Percentiles rank a stretch among this genome's conserved stretches.
Evolutionary conservation across 805 yeast genomes (phyloP).

Genomic region (Wickerhamomyces silvicola): DNA sequence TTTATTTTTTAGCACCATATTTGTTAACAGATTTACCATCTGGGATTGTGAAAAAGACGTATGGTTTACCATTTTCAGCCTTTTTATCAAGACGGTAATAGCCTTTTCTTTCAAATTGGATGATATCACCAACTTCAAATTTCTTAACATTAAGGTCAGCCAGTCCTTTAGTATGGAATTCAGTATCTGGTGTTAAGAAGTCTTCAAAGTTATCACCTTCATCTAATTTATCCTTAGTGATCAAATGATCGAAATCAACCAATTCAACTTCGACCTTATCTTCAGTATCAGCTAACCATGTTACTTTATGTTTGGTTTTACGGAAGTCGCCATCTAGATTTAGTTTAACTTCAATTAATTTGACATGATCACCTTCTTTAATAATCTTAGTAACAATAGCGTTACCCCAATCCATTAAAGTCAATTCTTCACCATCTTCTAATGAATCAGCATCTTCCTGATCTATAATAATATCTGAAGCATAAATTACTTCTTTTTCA

Average conservation of each 20-base stretch:
- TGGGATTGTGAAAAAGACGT: slow-evolving; percentile 86
- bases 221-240: slow-evolving; percentile 90
- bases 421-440: slow-evolving; percentile 82
- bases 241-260: slow-evolving; percentile 89
- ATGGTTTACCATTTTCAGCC: slow-evolving; percentile 52
- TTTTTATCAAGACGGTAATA: slow-evolving; percentile 75
- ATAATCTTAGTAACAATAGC: slow-evolving; percentile 66
- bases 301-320: slow-evolving; percentile 89
- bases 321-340: slow-evolving; percentile 95
- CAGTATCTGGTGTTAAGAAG: slow-evolving; percentile 81
- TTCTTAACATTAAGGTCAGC: slow-evolving; percentile 76
- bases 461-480: slow-evolving; percentile 64
- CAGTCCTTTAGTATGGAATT: slow-evolving; percentile 68
- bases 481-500: slow-evolving; percentile 65
- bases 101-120: slow-evolving; percentile 97
- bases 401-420: slow-evolving; percentile 99
- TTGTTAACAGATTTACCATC: slow-evolving; percentile 83
- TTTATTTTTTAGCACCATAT: slow-evolving; percentile 61
- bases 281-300: slow-evolving; percentile 85
- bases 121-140: slow-evolving; percentile 78
- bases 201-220: slow-evolving; percentile 93
- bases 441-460: slow-evolving; percentile 77
- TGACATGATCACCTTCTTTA: slow-evolving; percentile 53
- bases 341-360: slow-evolving; percentile 65
- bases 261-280: slow-evolving; percentile 70